Base-by-base conservation (phyloP, 306 rosid species). In the Cucurbita maxima region DNA sequence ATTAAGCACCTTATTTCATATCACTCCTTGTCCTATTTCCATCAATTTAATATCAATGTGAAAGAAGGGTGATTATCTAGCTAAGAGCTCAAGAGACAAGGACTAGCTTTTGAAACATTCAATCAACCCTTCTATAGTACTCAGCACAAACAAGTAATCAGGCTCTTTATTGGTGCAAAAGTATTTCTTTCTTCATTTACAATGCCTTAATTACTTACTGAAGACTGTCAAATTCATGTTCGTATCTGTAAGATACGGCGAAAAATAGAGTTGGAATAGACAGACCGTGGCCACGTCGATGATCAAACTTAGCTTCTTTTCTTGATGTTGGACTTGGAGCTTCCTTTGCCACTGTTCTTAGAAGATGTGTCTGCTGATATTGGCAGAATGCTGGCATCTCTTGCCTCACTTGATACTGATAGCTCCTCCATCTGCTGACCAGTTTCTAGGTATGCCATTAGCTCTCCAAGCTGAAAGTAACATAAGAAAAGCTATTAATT, bases 381-480 rank as follows among this genome's bases (percentile, higher is more conserved):
- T 48, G 86, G 79, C 47, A 70, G 38, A 58, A 67, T 80, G 15
- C 59, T 74, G 44, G 68, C 81, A 48, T 85, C 88, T 67, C 72
- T 74, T 14, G 61, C 55, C 50, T 77, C 82, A 60, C 80, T 59
- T 50, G 90, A 75, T 30, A 43, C 9, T 0, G 90, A 76, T 34
- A 58, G 80, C 79, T 80, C 76, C 75, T 81, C 91, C 56, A 38
- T 72, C 5, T 70, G 58, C 77, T 76, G 77, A 60, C 81, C 97
- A 36, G 84, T 63, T 78, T 87, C 96, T 0, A 94, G 90, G 75
- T 76, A 79, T 52, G 72, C 58, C 98, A 90, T 93, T 81, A 88
- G 87, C 60, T 81, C 82, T 71, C 83, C 64, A 71, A 93, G 97
- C 98, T 93, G 90, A 76, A 75, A 48, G 50, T 13, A 8, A 8